Evolutionary conservation across 1,284 basidiomycete genomes (phyloP).

Genomic region (Xerocomus amazonicus): DNA sequence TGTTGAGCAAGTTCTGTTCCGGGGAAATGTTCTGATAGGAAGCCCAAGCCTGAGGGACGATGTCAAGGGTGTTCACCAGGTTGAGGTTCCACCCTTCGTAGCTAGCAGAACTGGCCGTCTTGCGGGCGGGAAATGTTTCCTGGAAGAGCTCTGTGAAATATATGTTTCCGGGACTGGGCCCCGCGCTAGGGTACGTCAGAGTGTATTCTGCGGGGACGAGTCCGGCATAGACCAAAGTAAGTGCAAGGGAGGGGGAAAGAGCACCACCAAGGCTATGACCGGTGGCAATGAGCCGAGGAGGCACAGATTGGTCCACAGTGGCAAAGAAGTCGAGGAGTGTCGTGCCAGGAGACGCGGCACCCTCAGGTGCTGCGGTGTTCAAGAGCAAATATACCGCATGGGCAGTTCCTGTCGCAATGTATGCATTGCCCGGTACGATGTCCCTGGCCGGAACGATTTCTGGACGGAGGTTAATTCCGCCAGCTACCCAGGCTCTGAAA

Average conservation of each 20-base stretch:
- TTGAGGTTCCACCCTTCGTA: constrained; percentile 17
- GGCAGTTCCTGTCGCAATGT: constrained; percentile 1
- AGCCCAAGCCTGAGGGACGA: constrained; percentile 15
- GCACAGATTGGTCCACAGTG: background rate
- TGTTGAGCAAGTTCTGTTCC: constrained; percentile 11
- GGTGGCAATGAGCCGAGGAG: constrained; percentile 2
- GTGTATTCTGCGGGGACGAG: background rate
- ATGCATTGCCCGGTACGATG: background rate
- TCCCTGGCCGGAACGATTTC: background rate
- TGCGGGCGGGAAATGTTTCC: constrained; percentile 1
- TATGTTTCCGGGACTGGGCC: constrained; percentile 7
- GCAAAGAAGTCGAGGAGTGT: constrained; percentile 14
- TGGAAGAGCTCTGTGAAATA: constrained; percentile 2
- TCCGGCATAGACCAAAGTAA: constrained; percentile 1
- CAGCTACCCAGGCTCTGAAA: constrained; percentile 12
- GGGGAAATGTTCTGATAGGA: background rate
- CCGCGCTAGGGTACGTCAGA: constrained; percentile 8
- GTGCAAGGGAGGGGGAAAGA: constrained; percentile 11
- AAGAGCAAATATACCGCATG: constrained; percentile 6
- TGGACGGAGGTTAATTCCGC: background rate
- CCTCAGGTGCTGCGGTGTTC: background rate
- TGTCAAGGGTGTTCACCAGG: constrained; percentile 10
- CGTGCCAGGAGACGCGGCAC: background rate
- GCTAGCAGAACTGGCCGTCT: background rate
- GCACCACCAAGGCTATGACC: constrained; percentile 13